A percentile compares a stretch with the other conserved stretches of the same genome.
Evolutionary conservation across 352 stramenopile species (phyloP).

Genomic region (Pythium aristosporum): DNA sequence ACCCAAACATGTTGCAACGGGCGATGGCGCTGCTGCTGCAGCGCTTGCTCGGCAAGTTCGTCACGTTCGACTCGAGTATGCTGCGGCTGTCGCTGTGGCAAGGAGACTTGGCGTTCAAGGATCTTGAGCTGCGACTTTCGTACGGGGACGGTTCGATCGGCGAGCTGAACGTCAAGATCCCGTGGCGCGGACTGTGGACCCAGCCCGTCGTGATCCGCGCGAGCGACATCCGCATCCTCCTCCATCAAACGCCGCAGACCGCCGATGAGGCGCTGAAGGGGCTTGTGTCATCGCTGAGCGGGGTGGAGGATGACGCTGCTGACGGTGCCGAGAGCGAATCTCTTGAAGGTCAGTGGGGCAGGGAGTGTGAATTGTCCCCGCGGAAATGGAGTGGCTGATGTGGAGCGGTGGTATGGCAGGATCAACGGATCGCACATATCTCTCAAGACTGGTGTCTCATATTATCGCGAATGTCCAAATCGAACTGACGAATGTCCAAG

Average conservation of each 20-base stretch:
- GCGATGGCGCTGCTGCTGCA: constrained; percentile 83
- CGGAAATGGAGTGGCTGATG: neutral
- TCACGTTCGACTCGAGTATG: constrained; percentile 86
- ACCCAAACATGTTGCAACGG: constrained; percentile 66
- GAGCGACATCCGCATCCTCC: constrained; percentile 62
- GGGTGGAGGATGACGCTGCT: constrained; percentile 21
- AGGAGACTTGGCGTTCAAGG: constrained; percentile 79
- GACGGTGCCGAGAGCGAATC: constrained; percentile 30
- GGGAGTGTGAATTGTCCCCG: neutral
- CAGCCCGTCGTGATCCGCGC: constrained; percentile 80
- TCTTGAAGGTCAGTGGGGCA: constrained; percentile 9
- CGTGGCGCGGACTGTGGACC: constrained; percentile 82
- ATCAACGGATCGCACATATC: constrained; percentile 67
- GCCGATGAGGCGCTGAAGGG: constrained; percentile 11
- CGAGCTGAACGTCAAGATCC: constrained; percentile 80
- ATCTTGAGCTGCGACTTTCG: constrained; percentile 75
- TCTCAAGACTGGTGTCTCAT: constrained; percentile 77
- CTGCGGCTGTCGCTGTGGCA: constrained; percentile 84
- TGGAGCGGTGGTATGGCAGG: constrained; percentile 10
- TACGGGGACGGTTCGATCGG: constrained; percentile 80
- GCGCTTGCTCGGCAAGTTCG: constrained; percentile 86
- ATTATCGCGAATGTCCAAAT: constrained; percentile 89
- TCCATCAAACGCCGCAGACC: constrained; percentile 55
- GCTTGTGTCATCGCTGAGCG: constrained; percentile 14
- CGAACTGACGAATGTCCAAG: constrained; percentile 74